Base-by-base conservation (phyloP, 768 basidiomycete genomes). In the Leccinum boreale region DNA sequence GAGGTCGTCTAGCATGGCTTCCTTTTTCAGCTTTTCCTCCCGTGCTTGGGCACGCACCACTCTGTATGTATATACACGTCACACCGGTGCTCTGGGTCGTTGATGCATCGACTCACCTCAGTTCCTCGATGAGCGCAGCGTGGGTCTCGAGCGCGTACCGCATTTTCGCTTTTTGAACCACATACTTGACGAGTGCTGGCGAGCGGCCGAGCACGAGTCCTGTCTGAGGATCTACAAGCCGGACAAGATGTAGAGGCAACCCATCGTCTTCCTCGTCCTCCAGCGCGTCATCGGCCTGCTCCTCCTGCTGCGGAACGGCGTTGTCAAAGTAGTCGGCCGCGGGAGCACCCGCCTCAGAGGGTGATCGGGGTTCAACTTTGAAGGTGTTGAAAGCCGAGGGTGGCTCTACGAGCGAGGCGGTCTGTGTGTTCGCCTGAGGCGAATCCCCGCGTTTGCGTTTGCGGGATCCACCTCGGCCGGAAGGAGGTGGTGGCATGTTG, bases 151-250 rank as follows among this genome's bases (percentile, higher is more conserved):
- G 60, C 14, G 83, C 85, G 66, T 86, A 89, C 51, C 76, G 77
- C 69, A 87, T 80, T 66, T 92, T 93, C 6, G 94, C 92, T 67
- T 94, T 72, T 36, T 73, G 59, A 74, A 79, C 61, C 74, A 85
- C 77, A 70, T 94, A 95, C 78, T 84, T 85, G 35, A 85, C 83
- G 76, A 87, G 84, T 29, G 78, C 74, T 0, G 83, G 86, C n/a
- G 85, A 74, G n/a, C 87, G 81, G 1, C 89, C 90, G 64, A 83
- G 70, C 4, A 91, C 81, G n/a, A 83, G 72, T 1, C 85, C 84
- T 1, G 86, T 89, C 15, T 73, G 70, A 0, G 84, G 81, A 64
- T 85, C 81, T 59, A 78, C 75, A 26, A 81, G 77, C 5, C 74
- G 73, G 21, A 73, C 65, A 3, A 92, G 76, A 59, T 85, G 79